Conservation (phyloP, 2,329 filamentous ascomycete genomes). For the Whalleya microplaca region DNA sequence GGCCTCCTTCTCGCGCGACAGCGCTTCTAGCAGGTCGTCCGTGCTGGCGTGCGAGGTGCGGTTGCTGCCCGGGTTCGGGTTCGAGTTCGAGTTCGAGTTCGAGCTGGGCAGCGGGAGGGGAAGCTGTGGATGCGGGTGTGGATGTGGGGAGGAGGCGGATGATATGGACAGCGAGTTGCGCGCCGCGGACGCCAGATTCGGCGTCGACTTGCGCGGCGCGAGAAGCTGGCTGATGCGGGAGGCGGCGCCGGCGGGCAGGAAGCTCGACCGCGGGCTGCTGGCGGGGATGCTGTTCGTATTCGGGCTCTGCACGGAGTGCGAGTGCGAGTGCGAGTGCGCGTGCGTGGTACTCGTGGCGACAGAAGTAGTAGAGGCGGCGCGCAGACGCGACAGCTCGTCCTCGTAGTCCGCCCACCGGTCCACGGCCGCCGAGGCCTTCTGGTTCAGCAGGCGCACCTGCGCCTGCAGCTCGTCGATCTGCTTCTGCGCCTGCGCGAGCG, state of each 20-base stretch:
- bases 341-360: constrained; percentile 30
- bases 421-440: constrained; percentile 68
- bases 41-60: constrained; percentile 23
- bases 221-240: constrained; percentile 39
- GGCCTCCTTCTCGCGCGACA: constrained; percentile 68
- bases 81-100: too few relatives aligned
- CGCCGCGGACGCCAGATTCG: constrained; percentile 34
- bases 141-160: constrained; percentile 30
- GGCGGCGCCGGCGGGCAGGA: constrained; percentile 37
- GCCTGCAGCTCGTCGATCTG: constrained; percentile 71
- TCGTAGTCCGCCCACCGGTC: constrained; percentile 78
- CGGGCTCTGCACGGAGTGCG: constrained; percentile 8
- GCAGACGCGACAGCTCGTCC: constrained; percentile 70
- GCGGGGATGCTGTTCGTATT: constrained; percentile 24
- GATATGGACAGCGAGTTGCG: constrained; percentile 34
- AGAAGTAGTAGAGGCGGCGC: constrained; percentile 41
- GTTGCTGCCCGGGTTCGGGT: constrained; percentile 6
- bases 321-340: too few relatives aligned
- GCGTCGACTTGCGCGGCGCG: constrained; percentile 35
- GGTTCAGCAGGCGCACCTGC: constrained; percentile 70
- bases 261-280: constrained; percentile 32
- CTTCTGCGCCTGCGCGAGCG: constrained; percentile 58
- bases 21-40: constrained; percentile 63
- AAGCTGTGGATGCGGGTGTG: too few relatives aligned
- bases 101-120: constrained; percentile 21